phyloP scores from a whole-genome alignment of 345 rosid species.

The Linum trigynum region DNA sequence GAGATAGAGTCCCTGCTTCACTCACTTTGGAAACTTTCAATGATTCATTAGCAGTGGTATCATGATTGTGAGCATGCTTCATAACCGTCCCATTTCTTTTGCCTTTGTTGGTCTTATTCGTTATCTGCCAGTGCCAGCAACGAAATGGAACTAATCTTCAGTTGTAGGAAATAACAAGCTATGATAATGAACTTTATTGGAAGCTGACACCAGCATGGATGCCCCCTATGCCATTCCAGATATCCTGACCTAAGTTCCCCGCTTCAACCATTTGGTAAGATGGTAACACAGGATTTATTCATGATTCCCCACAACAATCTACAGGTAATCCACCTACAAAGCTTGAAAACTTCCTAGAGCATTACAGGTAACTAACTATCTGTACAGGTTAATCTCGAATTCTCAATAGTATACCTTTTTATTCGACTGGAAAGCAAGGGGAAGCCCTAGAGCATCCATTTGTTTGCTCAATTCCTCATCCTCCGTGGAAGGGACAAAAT shows the following conservation, averaged over 20 bases:
- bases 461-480: constrained; percentile 39
- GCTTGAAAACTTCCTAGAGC: background rate
- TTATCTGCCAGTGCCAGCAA: constrained; percentile 28
- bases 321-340: background rate
- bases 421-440: constrained; percentile 55
- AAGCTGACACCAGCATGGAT: too few relatives aligned
- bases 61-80: constrained; percentile 19
- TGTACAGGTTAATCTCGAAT: background rate
- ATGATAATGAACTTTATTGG: background rate
- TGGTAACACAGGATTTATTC: background rate
- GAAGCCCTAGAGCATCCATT: constrained; percentile 73
- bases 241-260: too few relatives aligned
- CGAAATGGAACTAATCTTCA: background rate
- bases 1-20: constrained; percentile 38
- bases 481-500: constrained; percentile 19
- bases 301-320: background rate
- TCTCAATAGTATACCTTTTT: constrained; percentile 47
- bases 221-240: too few relatives aligned
- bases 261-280: background rate
- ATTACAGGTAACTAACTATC: background rate
- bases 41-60: constrained; percentile 21
- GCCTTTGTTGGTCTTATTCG: constrained; percentile 24
- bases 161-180: background rate
- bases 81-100: constrained; percentile 26
- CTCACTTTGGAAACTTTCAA: constrained; percentile 30